Evolutionary conservation across 768 basidiomycete genomes (phyloP).

Genomic region (Russula brevipes): DNA sequence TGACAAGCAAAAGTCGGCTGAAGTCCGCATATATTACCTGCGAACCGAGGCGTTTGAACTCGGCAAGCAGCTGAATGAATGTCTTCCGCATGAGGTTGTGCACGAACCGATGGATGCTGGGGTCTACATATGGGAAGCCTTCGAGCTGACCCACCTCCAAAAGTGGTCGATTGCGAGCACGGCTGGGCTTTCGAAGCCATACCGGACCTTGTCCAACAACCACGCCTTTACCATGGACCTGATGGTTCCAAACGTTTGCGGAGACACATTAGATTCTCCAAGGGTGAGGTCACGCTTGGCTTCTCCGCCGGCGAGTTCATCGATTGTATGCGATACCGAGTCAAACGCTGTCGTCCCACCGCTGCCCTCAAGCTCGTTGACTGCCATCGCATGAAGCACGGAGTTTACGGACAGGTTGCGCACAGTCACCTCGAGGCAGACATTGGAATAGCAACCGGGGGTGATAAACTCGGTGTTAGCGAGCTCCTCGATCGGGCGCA

Average conservation of each 20-base stretch:
- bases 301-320: conserved; percentile 77
- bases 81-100: conserved; percentile 97
- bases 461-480: conserved; percentile 79
- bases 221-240: conserved; percentile 86
- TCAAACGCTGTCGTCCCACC: conserved; percentile 93
- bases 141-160: conserved; percentile 94
- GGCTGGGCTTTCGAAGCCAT: conserved; percentile 60
- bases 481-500: conserved; percentile 66
- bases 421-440: conserved; percentile 84
- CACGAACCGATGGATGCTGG: conserved; percentile 87
- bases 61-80: conserved; percentile 93
- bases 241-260: conserved; percentile 78
- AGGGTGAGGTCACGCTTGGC: conserved; percentile 64
- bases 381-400: conserved; percentile 86
- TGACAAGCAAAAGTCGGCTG: conserved; percentile 82
- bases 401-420: conserved; percentile 93
- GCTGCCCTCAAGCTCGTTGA: conserved; percentile 96
- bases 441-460: conserved; percentile 87
- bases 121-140: conserved; percentile 85
- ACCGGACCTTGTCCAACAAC: conserved; percentile 80
- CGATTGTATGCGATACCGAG: conserved; percentile 83
- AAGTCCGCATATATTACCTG: conserved; percentile 94
- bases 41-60: conserved; percentile 92
- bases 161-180: conserved; percentile 83
- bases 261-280: conserved; percentile 85